Base-by-base conservation (phyloP, 2,329 filamentous ascomycete species). In the Diaporthe vexans region DNA sequence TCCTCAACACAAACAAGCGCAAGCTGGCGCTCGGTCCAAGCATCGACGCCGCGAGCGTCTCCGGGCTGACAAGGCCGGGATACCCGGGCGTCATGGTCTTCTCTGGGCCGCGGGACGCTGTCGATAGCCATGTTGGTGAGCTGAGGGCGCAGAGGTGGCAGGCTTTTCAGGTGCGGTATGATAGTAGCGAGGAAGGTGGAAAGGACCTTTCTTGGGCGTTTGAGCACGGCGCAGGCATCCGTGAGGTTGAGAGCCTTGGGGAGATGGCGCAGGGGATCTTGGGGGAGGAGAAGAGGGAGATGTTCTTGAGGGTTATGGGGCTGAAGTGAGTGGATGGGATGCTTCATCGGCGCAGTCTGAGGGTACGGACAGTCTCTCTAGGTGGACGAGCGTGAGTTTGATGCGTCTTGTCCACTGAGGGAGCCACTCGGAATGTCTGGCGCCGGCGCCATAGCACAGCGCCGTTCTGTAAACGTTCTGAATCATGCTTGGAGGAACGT, bases 161-260 rank as follows among this genome's bases (percentile, higher is more conserved):
- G 63, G 63, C 63, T 8, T 68, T 68, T 21, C 63, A 68, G 48
- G 63, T 68, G 33, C 33, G 63, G n/a, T 68, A 54, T 29, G 63
- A 68, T n/a, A 68, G 63, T 15, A 6, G 15, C 9, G 21, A 65
- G 33, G 26, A 29, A 2, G 21, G 26, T 26, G 8, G 10, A 4
- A 46, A 26, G 6, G 48, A 11, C 3, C 9, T 6, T 5, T 19
- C 1, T 8, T 68, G 63, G 63, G 63, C n/a, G 0, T 68, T 68
- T 37, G 21, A 54, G 63, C 48, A 52, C 17, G 2, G n/a, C 10
- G 1, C 33, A 19, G 63, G 63, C 4, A 21, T 40, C 33, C 48
- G 48, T 17, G 63, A 68, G 33, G 63, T 68, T 13, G 63, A 68
- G 33, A 68, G 29, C 9, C 48, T 68, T 33, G 48, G 63, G 2